Conservation (phyloP, 257 asterid species). For the Plantago elongata region DNA sequence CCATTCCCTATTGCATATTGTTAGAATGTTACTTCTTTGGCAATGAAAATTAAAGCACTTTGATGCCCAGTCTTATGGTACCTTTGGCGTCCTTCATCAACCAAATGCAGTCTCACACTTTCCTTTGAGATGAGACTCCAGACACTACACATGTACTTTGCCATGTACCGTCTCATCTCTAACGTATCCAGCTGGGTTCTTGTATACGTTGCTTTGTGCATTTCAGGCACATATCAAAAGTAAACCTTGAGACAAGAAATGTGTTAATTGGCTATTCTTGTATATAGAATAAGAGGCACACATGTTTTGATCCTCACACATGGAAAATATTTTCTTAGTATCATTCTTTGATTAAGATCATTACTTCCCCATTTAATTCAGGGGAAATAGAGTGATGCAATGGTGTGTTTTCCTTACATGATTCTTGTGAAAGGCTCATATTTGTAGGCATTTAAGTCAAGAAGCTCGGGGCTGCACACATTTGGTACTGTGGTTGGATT, state of each 20-base stretch:
- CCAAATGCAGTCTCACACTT: too few species aligned
- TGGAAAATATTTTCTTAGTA: not conserved
- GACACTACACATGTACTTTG: too few species aligned
- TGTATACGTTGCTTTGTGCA: too few species aligned
- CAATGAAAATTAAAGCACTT: too few species aligned
- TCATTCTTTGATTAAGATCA: not conserved
- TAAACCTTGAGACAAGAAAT: not conserved
- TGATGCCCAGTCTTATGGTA: too few species aligned
- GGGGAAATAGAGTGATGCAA: not conserved
- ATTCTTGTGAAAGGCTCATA: conserved; percentile 65
- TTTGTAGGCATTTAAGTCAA: conserved; percentile 86
- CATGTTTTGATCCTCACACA: not conserved
- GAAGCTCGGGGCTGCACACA: conserved; percentile 87
- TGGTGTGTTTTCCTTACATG: conserved; percentile 24
- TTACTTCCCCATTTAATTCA: not conserved
- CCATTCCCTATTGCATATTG: not conserved
- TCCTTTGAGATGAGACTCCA: too few species aligned
- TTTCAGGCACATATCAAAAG: not conserved
- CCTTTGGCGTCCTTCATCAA: too few species aligned
- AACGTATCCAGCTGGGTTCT: too few species aligned
- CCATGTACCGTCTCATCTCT: too few species aligned
- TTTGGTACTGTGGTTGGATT: conserved; percentile 84
- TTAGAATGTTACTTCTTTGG: not conserved
- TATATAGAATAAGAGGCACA: not conserved
- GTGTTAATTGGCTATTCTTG: not conserved